phyloP scores from a whole-genome alignment of 805 yeast species.

The Yamadazyma phyllophila region DNA sequence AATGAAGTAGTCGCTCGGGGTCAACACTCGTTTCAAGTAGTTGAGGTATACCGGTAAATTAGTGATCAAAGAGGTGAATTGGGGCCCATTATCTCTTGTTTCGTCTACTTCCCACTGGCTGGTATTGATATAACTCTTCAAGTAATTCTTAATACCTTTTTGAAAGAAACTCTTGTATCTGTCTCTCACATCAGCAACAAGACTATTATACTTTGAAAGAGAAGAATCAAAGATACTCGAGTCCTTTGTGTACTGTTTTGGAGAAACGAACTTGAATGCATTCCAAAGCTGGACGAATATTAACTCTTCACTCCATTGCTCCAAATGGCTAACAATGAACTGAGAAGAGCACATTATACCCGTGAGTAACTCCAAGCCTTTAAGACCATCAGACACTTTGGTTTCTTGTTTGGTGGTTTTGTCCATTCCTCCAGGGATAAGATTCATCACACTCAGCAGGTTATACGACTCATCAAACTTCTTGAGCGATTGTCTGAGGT shows the following conservation, averaged over 20 bases:
- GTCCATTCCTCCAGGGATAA: conserved; percentile 35
- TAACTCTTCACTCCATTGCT: conserved; percentile 38
- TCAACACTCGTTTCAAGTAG: conserved; percentile 21
- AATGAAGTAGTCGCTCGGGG: conserved; percentile 29
- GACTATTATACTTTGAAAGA: conserved; percentile 20
- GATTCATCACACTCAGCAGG: conserved; percentile 30
- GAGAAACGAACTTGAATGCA: conserved; percentile 23
- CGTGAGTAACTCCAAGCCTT: conserved; percentile 28
- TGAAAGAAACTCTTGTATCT: conserved; percentile 31
- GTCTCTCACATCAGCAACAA: conserved; percentile 18
- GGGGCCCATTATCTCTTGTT: conserved; percentile 15
- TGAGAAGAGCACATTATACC: conserved; percentile 35
- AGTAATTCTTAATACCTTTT: conserved; percentile 27
- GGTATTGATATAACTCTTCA: conserved; percentile 38
- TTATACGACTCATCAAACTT: conserved; percentile 40
- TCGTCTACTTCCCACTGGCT: conserved; percentile 29
- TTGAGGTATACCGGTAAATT: conserved; percentile 26
- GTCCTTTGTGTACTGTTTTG: conserved; percentile 14
- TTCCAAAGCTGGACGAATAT: conserved; percentile 42
- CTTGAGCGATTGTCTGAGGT: conserved; percentile 39
- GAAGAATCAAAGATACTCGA: conserved; percentile 31
- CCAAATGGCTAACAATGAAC: conserved; percentile 27
- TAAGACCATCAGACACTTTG: conserved; percentile 19
- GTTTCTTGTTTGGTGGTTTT: conserved; percentile 27
- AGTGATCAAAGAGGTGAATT: conserved; percentile 22